A percentile compares a stretch with the other conserved stretches of the same genome.
Evolutionary conservation across 2,329 filamentous ascomycete species (phyloP).

Genomic region (Diplodia intermedia): DNA sequence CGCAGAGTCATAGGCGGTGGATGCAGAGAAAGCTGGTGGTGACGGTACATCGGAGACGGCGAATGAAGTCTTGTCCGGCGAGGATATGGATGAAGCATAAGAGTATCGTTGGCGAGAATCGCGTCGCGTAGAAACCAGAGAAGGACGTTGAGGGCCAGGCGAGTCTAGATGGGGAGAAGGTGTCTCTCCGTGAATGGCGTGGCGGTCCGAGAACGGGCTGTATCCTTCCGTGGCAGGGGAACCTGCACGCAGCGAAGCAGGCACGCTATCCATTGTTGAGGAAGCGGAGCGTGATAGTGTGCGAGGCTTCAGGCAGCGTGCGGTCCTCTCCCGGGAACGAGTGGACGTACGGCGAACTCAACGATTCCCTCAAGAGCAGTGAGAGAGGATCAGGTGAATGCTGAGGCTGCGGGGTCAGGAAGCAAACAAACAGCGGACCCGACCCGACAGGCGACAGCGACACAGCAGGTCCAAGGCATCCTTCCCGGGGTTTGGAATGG

Average conservation of each 20-base stretch:
- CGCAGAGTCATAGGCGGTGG: constrained; percentile 42
- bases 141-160: constrained; percentile 45
- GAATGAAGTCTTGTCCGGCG: constrained; percentile 13
- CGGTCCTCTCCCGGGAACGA: neutral
- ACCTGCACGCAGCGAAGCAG: constrained; percentile 43
- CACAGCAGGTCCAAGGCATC: neutral
- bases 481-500: neutral
- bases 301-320: too few species aligned
- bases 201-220: constrained; percentile 35
- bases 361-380: neutral
- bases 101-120: constrained; percentile 37
- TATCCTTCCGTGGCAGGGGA: constrained; percentile 38
- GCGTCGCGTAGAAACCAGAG: constrained; percentile 43
- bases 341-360: neutral
- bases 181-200: constrained; percentile 38
- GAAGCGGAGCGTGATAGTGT: neutral
- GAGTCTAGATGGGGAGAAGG: constrained; percentile 44
- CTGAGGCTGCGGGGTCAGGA: neutral
- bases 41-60: neutral
- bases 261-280: constrained; percentile 39
- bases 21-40: constrained; percentile 42
- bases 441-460: neutral
- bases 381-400: neutral
- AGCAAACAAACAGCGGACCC: constrained; percentile 5
- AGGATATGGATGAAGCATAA: constrained; percentile 6